A percentile compares a stretch with the other conserved stretches of the same genome.
Evolutionary conservation across 495 filamentous ascomycete species (phyloP).

Genomic region (Xylaria acuta): DNA sequence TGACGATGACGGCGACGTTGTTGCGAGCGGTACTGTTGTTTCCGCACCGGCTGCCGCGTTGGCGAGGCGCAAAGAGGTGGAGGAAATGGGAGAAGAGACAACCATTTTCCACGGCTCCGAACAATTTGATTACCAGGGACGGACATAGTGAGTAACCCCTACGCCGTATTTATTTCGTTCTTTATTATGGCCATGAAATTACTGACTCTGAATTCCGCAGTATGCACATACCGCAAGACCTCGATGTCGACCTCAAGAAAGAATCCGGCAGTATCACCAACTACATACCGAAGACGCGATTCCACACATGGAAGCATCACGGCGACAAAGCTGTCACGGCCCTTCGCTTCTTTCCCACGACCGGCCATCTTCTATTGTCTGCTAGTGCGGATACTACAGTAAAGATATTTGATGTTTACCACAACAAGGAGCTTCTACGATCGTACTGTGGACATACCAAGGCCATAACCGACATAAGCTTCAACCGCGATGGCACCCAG

Average conservation of each 20-base stretch:
- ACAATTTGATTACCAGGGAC: slow-evolving; percentile 86
- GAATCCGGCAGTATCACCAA: slow-evolving; percentile 81
- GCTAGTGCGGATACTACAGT: slow-evolving; percentile 85
- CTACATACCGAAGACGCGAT: slow-evolving; percentile 89
- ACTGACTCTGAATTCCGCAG: slow-evolving; percentile 9
- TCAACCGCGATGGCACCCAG: slow-evolving; percentile 78
- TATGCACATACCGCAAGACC: slow-evolving; percentile 95
- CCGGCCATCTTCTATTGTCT: slow-evolving; percentile 87
- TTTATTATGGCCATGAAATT: background rate
- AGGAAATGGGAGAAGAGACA: slow-evolving; percentile 71
- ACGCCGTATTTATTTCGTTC: background rate
- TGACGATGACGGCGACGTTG: slow-evolving; percentile 55
- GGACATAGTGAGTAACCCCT: slow-evolving; percentile 64
- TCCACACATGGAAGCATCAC: slow-evolving; percentile 89
- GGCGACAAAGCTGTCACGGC: slow-evolving; percentile 80
- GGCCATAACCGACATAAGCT: slow-evolving; percentile 86
- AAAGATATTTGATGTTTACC: slow-evolving; percentile 95
- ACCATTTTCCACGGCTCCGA: slow-evolving; percentile 87
- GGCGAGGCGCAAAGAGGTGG: slow-evolving; percentile 62
- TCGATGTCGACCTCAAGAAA: slow-evolving; percentile 86
- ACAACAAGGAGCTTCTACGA: slow-evolving; percentile 83
- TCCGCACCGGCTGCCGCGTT: slow-evolving; percentile 62
- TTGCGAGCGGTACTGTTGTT: slow-evolving; percentile 59
- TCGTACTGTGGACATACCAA: slow-evolving; percentile 92
- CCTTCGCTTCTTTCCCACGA: slow-evolving; percentile 83